Percentiles rank a stretch among this genome's conserved stretches.
Conservation (phyloP, 148 eudicot genomes). For the Rhododendron ovatum region DNA sequence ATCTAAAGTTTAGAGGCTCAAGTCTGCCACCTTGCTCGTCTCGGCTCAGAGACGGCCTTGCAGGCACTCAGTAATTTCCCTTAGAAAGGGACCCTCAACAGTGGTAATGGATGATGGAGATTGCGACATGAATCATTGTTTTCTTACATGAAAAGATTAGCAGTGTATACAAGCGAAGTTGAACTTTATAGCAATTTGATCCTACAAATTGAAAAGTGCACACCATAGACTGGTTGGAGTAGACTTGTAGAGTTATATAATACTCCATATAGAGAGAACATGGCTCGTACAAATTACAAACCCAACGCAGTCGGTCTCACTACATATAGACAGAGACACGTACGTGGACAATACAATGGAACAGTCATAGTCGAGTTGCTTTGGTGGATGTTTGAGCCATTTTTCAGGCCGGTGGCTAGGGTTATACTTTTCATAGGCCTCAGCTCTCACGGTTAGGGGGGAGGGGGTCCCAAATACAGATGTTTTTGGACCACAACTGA, state of each 20-base stretch:
- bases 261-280: background rate
- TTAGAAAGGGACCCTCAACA: background rate
- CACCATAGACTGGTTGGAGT: background rate
- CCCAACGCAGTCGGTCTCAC: background rate
- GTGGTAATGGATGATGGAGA: background rate
- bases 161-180: background rate
- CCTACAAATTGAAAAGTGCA: background rate
- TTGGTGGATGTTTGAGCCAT: background rate
- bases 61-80: background rate
- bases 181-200: background rate
- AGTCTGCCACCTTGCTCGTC: too few species aligned
- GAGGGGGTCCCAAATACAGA: background rate
- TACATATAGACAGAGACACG: background rate
- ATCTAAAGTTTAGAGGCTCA: too few species aligned
- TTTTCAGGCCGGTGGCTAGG: background rate
- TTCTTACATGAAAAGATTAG: background rate
- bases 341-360: background rate
- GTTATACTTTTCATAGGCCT: background rate
- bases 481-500: background rate
- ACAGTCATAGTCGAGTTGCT: background rate
- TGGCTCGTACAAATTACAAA: background rate
- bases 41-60: too few species aligned
- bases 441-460: background rate
- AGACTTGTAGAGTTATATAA: background rate
- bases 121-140: background rate